Conservation (phyloP, 805 yeast species). For the Pichia deserticola region DNA sequence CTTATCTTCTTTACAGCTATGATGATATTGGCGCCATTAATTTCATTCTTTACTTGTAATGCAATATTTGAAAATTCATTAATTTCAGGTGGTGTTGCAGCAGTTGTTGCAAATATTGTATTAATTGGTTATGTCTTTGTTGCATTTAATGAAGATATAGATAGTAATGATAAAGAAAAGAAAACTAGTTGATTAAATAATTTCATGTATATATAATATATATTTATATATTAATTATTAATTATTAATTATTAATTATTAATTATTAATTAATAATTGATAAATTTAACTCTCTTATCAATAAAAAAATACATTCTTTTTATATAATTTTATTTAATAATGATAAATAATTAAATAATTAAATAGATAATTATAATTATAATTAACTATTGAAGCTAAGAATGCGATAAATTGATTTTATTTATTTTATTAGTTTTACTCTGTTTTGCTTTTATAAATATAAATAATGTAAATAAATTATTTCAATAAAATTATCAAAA, state of each 20-base stretch:
- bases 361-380: not conserved
- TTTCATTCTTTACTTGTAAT: slow-evolving; percentile 45
- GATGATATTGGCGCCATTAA: slow-evolving; percentile 63
- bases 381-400: not conserved
- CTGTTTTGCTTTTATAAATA: not conserved
- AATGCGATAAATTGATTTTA: no score
- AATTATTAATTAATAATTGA: no score
- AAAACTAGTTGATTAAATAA: slow-evolving; percentile 3
- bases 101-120: slow-evolving; percentile 66
- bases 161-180: slow-evolving; percentile 29
- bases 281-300: no score
- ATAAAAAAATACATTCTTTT: not conserved
- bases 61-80: slow-evolving; percentile 41
- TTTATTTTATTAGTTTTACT: no score
- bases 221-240: no score
- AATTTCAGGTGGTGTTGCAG: slow-evolving; percentile 75
- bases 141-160: slow-evolving; percentile 62
- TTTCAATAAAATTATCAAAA: not conserved
- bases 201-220: no score
- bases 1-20: slow-evolving; percentile 68
- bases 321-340: not conserved
- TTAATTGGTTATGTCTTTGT: slow-evolving; percentile 64
- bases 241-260: no score
- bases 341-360: not conserved
- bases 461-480: no score